Conservation (phyloP, 345 rosid genomes). For the Punica granatum region DNA sequence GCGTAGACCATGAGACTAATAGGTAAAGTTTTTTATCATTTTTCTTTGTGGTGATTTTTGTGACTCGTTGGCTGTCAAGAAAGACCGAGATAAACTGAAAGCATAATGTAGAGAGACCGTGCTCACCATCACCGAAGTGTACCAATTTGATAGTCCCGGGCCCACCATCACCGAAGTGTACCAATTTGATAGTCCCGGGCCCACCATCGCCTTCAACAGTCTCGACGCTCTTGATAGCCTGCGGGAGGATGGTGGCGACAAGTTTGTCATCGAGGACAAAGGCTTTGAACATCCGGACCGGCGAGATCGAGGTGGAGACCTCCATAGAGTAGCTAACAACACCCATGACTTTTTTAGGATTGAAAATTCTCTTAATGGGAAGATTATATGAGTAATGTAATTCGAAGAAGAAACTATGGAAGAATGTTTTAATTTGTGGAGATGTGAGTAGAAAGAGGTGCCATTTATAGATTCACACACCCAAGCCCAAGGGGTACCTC, state of each 20-base stretch:
- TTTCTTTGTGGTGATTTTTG: too few relatives aligned
- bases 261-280: constrained; percentile 23
- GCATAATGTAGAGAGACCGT: too few relatives aligned
- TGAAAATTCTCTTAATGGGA: neutral
- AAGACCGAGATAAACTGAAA: too few relatives aligned
- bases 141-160: neutral
- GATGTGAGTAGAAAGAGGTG: too few relatives aligned
- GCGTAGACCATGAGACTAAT: too few relatives aligned
- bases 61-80: too few relatives aligned
- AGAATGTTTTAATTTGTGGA: too few relatives aligned
- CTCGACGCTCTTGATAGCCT: constrained; percentile 21
- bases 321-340: constrained; percentile 10
- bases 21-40: too few relatives aligned
- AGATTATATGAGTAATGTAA: neutral
- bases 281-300: constrained; percentile 17
- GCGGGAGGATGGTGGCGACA: constrained; percentile 26
- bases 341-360: constrained; percentile 3
- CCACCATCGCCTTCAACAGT: constrained; percentile 33
- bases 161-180: constrained; percentile 1
- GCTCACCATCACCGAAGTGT: constrained; percentile 1
- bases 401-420: neutral
- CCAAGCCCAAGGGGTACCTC: too few relatives aligned
- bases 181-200: constrained; percentile 11
- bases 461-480: too few relatives aligned
- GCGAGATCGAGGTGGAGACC: constrained; percentile 5